A percentile compares a stretch with the other conserved stretches of the same genome.
These are phyloP conservation scores for Candida ponderosae DNA, from an alignment of 805 yeast species.

Conservation along the genomic window DNA sequence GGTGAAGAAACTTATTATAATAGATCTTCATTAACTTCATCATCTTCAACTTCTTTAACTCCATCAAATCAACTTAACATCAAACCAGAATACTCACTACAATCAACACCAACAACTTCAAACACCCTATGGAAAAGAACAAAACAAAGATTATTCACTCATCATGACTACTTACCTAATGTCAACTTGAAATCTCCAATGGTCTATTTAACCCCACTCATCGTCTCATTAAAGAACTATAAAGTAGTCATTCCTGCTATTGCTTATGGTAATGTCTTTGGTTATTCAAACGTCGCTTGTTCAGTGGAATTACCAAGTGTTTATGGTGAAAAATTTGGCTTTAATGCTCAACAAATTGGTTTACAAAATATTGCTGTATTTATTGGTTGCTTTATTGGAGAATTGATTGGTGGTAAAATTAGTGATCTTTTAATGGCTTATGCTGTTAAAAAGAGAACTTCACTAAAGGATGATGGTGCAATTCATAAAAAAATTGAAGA, in stretches of 20 bases:
- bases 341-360: slow-evolving; percentile 20
- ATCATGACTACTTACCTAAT: too few species aligned
- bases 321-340: slow-evolving; percentile 12
- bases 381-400: slow-evolving; percentile 19
- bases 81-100: too few species aligned
- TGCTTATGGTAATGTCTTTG: slow-evolving; percentile 16
- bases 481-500: slow-evolving; percentile 5
- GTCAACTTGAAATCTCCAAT: too few species aligned
- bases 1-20: slow-evolving; percentile 63
- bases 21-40: slow-evolving; percentile 43
- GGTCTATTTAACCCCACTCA: too few species aligned
- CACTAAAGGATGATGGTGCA: too few species aligned
- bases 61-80: too few species aligned
- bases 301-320: slow-evolving; percentile 19
- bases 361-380: slow-evolving; percentile 18
- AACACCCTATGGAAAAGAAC: too few species aligned
- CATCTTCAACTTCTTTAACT: too few species aligned
- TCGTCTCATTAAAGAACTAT: too few species aligned
- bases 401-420: slow-evolving; percentile 17
- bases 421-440: slow-evolving; percentile 20
- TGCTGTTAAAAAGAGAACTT: slow-evolving; percentile 1
- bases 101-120: too few species aligned
- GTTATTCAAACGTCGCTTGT: slow-evolving; percentile 17
- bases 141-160: too few species aligned
- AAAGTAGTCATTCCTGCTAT: slow-evolving; percentile 12